Evolutionary conservation across 176 grass and related monocot genomes (phyloP).

Genomic region (Triticum dicoccoides): DNA sequence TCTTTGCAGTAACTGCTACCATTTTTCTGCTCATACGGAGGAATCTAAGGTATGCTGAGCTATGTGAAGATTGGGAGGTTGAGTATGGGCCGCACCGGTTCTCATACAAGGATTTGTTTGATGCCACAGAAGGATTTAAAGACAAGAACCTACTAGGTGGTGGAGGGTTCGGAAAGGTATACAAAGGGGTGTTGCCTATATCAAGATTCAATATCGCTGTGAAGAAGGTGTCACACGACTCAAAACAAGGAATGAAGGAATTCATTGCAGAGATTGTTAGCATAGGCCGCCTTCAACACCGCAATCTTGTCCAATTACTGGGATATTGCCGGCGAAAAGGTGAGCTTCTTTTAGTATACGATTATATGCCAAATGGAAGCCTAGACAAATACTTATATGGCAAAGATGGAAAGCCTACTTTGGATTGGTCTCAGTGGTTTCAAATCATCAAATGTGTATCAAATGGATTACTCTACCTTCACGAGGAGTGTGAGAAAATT

Average conservation of each 20-base stretch:
- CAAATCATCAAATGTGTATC: not conserved
- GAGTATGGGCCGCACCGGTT: not conserved
- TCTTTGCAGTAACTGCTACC: not conserved
- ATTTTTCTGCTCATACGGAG: not conserved
- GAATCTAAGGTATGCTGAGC: not conserved
- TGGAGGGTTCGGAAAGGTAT: not conserved
- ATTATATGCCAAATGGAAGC: conserved; percentile 7
- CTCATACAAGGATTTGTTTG: not conserved
- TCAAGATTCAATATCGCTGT: not conserved
- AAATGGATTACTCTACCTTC: not conserved
- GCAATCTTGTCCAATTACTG: not conserved
- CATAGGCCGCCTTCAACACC: not conserved
- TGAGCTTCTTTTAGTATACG: not conserved
- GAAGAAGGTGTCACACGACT: not conserved
- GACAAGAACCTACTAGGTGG: not conserved
- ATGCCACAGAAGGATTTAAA: conserved; percentile 1
- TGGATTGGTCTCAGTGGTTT: not conserved
- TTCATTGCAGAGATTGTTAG: not conserved
- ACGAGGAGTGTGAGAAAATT: not conserved
- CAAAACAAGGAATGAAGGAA: conserved; percentile 4
- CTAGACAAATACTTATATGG: conserved; percentile 6
- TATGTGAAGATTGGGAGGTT: not conserved
- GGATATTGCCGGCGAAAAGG: not conserved
- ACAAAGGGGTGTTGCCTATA: not conserved
- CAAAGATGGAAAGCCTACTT: not conserved